A percentile compares a stretch with the other conserved stretches of the same genome.
These are phyloP conservation scores for Fusarium nisikadoi DNA, from an alignment of 2,329 filamentous ascomycete genomes.

Conservation along the genomic window DNA sequence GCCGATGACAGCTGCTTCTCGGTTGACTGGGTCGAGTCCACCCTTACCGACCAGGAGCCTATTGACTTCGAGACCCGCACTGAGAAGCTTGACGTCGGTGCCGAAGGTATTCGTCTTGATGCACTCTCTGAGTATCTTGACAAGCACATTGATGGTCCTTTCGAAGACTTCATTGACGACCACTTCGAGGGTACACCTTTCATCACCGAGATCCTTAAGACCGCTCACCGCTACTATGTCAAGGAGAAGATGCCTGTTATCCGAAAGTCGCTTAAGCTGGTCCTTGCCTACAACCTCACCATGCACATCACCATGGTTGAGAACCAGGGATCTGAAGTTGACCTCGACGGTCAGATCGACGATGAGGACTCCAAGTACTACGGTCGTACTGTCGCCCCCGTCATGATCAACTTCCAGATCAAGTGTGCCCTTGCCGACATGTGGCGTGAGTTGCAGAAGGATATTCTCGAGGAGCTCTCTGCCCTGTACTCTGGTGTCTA, in stretches of 20 bases:
- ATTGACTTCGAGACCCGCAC: constrained; percentile 88
- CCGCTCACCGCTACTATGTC: constrained; percentile 90
- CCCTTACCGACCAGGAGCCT: constrained; percentile 73
- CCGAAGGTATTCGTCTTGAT: constrained; percentile 84
- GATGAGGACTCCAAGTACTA: constrained; percentile 87
- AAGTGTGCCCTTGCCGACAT: constrained; percentile 97
- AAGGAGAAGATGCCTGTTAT: constrained; percentile 90
- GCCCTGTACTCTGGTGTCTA: constrained; percentile 96
- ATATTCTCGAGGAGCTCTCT: constrained; percentile 93
- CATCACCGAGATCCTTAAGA: constrained; percentile 95
- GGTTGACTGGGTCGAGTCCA: constrained; percentile 91
- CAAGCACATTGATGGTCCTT: constrained; percentile 90
- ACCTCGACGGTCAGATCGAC: constrained; percentile 83
- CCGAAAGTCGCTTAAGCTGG: constrained; percentile 93
- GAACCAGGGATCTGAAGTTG: constrained; percentile 83
- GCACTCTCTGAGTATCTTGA: constrained; percentile 92
- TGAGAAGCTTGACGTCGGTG: constrained; percentile 87
- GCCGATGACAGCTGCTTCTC: constrained; percentile 92
- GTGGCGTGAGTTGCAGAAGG: constrained; percentile 98
- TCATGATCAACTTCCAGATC: constrained; percentile 99
- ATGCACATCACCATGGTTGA: constrained; percentile 95
- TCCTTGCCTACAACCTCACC: constrained; percentile 95
- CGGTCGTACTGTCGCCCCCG: constrained; percentile 90
- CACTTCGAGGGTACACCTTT: constrained; percentile 97
- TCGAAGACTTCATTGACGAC: constrained; percentile 93